phyloP scores from a whole-genome alignment of 176 grass and related monocot species.

The Ensete ventricosum region DNA sequence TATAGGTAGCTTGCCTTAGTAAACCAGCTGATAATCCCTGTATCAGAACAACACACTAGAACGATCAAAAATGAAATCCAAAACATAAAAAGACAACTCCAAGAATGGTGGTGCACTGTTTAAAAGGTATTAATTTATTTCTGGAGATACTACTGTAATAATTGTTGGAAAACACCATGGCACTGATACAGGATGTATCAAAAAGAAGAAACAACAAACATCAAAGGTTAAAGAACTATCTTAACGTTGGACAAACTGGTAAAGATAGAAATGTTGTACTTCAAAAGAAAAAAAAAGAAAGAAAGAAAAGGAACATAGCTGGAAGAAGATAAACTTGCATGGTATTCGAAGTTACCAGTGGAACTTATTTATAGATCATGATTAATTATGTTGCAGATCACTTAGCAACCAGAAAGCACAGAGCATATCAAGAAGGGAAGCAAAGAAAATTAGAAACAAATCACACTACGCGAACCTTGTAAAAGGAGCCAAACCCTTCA shows the following conservation, averaged over 20 bases:
- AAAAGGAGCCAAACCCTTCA: slow-evolving; percentile 61
- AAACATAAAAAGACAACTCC: background rate
- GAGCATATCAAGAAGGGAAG: background rate
- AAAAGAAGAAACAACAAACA: background rate
- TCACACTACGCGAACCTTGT: slow-evolving; percentile 49
- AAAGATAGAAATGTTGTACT: too few species aligned
- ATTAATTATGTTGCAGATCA: background rate
- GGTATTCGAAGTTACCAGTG: too few species aligned
- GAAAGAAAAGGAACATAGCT: too few species aligned
- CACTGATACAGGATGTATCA: too few species aligned
- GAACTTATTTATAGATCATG: too few species aligned
- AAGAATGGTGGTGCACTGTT: background rate
- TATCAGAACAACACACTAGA: slow-evolving; percentile 18
- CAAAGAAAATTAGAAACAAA: background rate
- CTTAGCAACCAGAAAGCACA: background rate
- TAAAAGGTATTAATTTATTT: too few species aligned
- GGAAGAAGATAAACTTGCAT: too few species aligned
- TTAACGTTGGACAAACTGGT: too few species aligned
- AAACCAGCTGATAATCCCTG: slow-evolving; percentile 96
- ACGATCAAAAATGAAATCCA: background rate
- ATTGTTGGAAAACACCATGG: too few species aligned
- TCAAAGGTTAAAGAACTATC: too few species aligned
- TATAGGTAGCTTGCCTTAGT: slow-evolving; percentile 91
- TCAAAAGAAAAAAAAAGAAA: too few species aligned
- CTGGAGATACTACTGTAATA: too few species aligned